Evolutionary conservation across 345 rosid genomes (phyloP).

Genomic region (Boechera divaricarpa): DNA sequence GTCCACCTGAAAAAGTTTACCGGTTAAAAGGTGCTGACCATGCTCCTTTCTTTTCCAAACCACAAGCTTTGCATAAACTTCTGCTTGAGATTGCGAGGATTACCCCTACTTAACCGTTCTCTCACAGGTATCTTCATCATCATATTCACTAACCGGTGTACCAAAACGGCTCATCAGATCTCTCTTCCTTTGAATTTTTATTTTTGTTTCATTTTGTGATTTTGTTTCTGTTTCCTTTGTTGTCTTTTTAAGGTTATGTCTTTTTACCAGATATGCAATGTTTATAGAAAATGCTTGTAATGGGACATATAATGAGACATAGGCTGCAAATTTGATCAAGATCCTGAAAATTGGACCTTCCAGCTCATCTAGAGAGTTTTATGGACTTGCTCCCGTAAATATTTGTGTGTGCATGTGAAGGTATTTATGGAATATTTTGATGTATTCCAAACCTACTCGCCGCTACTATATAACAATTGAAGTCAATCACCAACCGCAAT

Average conservation of each 20-base stretch:
- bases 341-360: neutral
- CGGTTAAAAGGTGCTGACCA: conserved; percentile 91
- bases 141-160: conserved; percentile 25
- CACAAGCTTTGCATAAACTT: conserved; percentile 90
- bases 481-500: neutral
- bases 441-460: neutral
- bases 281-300: conserved; percentile 12
- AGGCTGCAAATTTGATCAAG: neutral
- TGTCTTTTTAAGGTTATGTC: neutral
- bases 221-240: conserved; percentile 23
- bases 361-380: neutral
- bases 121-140: conserved; percentile 18
- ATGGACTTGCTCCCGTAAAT: neutral
- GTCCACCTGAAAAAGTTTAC: conserved; percentile 81
- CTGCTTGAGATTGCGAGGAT: conserved; percentile 79
- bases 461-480: neutral
- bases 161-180: neutral
- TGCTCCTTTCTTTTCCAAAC: conserved; percentile 99
- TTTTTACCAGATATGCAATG: conserved; percentile 3
- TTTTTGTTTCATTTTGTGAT: neutral
- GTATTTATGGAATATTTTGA: no score
- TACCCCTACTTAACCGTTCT: neutral
- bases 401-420: no score
- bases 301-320: neutral
- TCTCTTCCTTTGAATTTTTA: conserved; percentile 11